A percentile compares a stretch with the other conserved stretches of the same genome.
phyloP scores from a whole-genome alignment of 352 stramenopile species.

The Phytophthora ramorum region DNA sequence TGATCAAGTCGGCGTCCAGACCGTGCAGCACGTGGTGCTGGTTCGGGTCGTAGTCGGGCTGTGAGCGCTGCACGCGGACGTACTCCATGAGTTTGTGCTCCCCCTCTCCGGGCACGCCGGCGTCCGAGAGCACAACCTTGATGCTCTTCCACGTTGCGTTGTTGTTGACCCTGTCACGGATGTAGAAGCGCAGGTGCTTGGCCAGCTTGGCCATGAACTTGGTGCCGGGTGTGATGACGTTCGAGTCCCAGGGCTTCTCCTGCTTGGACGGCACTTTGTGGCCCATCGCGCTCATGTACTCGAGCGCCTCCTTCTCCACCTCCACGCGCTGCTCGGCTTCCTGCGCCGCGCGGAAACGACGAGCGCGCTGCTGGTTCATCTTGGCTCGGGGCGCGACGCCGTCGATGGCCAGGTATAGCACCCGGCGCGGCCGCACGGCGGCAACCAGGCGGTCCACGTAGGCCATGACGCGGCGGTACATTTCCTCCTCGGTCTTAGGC shows the following conservation, averaged over 20 bases:
- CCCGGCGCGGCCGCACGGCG: conserved; percentile 92
- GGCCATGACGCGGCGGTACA: conserved; percentile 96
- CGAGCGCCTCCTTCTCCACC: conserved; percentile 92
- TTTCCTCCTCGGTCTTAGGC: conserved; percentile 97
- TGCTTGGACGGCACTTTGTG: conserved; percentile 85
- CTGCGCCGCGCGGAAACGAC: conserved; percentile 96
- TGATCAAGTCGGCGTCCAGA: conserved; percentile 99
- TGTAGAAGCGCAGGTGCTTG: conserved; percentile 92
- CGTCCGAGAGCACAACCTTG: conserved; percentile 97
- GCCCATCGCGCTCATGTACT: conserved; percentile 92
- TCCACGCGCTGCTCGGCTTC: conserved; percentile 94
- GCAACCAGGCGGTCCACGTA: conserved; percentile 98
- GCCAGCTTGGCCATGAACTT: conserved; percentile 97
- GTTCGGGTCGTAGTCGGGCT: conserved; percentile 98
- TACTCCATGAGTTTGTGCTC: conserved; percentile 99
- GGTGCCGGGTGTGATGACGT: conserved; percentile 99
- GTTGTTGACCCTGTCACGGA: conserved; percentile 95
- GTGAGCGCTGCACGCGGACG: conserved; percentile 93
- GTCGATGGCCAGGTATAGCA: conserved; percentile 99
- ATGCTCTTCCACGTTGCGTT: conserved; percentile 95
- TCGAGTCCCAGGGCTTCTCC: conserved; percentile 96
- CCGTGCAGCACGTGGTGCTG: conserved; percentile 98
- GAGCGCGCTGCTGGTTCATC: conserved; percentile 99
- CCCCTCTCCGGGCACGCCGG: conserved; percentile 97
- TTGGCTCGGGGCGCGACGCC: conserved; percentile 98